Percentiles rank a stretch among this genome's conserved stretches.
Conservation (phyloP, 345 rosid species). For the thale cress (Arabidopsis thaliana) region DNA sequence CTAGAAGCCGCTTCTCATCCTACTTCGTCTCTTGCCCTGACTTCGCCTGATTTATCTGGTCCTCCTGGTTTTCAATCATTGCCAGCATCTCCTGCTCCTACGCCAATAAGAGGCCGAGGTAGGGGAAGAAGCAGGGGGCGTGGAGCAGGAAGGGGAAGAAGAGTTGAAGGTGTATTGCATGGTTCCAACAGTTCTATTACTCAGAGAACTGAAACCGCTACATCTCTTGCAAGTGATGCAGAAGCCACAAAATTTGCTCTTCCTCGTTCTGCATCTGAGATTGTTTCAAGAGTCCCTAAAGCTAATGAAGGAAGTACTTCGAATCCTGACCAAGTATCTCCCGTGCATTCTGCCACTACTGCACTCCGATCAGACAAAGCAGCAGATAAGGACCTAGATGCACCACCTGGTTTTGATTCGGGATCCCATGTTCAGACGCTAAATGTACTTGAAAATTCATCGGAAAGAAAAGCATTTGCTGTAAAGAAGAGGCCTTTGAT, state of each 20-base stretch:
- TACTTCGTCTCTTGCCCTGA: slow-evolving; percentile 36
- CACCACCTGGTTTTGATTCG: slow-evolving; percentile 53
- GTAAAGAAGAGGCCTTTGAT: slow-evolving; percentile 49
- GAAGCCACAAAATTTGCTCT: slow-evolving; percentile 23
- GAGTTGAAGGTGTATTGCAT: slow-evolving; percentile 33
- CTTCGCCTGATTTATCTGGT: slow-evolving; percentile 40
- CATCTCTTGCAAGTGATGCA: slow-evolving; percentile 42
- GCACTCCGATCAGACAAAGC: slow-evolving; percentile 44
- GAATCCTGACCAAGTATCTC: slow-evolving; percentile 40
- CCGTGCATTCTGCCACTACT: slow-evolving; percentile 41
- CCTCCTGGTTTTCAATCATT: slow-evolving; percentile 48
- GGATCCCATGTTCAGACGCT: slow-evolving; percentile 46
- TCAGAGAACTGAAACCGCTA: slow-evolving; percentile 34
- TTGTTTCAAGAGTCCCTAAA: slow-evolving; percentile 38
- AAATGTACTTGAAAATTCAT: slow-evolving; percentile 39
- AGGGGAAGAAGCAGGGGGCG: slow-evolving; percentile 45
- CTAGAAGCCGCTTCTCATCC: slow-evolving; percentile 38
- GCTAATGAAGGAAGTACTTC: slow-evolving; percentile 47
- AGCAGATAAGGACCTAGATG: slow-evolving; percentile 38
- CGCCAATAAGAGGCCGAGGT: slow-evolving; percentile 49
- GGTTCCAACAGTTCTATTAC: slow-evolving; percentile 41
- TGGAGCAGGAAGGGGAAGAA: slow-evolving; percentile 40
- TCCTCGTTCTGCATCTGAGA: slow-evolving; percentile 44
- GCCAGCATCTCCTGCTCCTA: slow-evolving; percentile 39
- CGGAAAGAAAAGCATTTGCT: slow-evolving; percentile 35